Base-by-base conservation (phyloP, 768 basidiomycete species). In the Leccinum uliginosum region DNA sequence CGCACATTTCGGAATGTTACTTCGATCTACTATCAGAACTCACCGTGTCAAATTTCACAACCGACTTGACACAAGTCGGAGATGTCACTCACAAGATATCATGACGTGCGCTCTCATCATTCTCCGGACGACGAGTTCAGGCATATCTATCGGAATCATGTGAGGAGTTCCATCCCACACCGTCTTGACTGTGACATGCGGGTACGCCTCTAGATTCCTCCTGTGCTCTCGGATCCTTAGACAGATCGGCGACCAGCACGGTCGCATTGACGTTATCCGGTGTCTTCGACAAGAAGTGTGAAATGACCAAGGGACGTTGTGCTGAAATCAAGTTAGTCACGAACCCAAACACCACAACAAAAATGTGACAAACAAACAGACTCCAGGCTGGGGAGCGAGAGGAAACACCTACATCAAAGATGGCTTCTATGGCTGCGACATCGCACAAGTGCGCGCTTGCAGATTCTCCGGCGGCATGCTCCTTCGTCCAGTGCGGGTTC, bases 221-320 rank as follows among this genome's bases (percentile, higher is more conserved):
- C 11, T 32, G 47, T 34, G 48, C 45, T 9, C 29, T 47, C 6
- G 54, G 2, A 4, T 0, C 32, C 2, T 48, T 60, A 19, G 45
- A 40, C 1, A 62, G 62, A 24, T 66, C 61, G 1, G 58, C 65
- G 9, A 32, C 52, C 1, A 66, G 58, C 4, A 61, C 54, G 2
- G 50, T 53, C 26, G 63, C 38, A 2, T 23, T 49, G 44, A 62
- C 51, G 15, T 56, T 58, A 14, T 58, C 53, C 8, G 61, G 58
- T 0, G 9, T 38, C 5, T 24, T 19, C 32, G 9, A 44, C 3
- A 65, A 29, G 0, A 23, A 50, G 50, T 55, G 55, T 5, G 50
- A 26, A 65, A 63, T 19, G 62, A 63, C 67, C 62, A 66, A 14
- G 64, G 62, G 1, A 15, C 1, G 44, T 66, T 67, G 59, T 66